Evolutionary conservation across 1,284 basidiomycete species (phyloP).

Genomic region (Trichosporon sp.): DNA sequence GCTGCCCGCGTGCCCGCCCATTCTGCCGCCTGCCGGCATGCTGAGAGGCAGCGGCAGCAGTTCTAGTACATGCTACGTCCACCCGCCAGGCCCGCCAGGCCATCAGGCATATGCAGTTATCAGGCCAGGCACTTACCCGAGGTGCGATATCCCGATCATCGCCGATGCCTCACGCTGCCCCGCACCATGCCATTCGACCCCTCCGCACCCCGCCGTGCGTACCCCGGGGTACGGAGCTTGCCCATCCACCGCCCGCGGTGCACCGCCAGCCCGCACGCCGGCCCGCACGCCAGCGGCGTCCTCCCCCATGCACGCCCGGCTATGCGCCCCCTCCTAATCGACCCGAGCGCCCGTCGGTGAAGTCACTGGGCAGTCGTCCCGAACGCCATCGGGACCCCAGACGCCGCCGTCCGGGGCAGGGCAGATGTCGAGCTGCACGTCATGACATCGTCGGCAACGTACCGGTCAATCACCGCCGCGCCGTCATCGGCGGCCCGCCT

Average conservation of each 20-base stretch:
- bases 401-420: background rate
- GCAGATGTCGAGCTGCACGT: background rate
- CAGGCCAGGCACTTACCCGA: slow-evolving; percentile 1
- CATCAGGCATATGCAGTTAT: background rate
- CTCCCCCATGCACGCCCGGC: background rate
- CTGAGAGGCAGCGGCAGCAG: background rate
- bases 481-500: background rate
- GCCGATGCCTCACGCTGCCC: slow-evolving; percentile 1
- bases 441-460: background rate
- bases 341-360: background rate
- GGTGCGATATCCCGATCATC: background rate
- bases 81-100: too few relatives aligned
- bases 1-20: background rate
- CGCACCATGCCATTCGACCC: background rate
- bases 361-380: background rate
- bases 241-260: background rate
- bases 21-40: background rate
- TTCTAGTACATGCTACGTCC: background rate
- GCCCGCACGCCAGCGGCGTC: background rate
- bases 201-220: background rate
- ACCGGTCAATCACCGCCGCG: background rate
- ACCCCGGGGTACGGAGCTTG: too few relatives aligned
- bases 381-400: background rate
- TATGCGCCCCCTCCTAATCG: background rate
- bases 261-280: background rate